Percentiles rank a stretch among this genome's conserved stretches.
phyloP scores from a whole-genome alignment of 2,329 filamentous ascomycete species.

The Ambrosiella cleistominuta region DNA sequence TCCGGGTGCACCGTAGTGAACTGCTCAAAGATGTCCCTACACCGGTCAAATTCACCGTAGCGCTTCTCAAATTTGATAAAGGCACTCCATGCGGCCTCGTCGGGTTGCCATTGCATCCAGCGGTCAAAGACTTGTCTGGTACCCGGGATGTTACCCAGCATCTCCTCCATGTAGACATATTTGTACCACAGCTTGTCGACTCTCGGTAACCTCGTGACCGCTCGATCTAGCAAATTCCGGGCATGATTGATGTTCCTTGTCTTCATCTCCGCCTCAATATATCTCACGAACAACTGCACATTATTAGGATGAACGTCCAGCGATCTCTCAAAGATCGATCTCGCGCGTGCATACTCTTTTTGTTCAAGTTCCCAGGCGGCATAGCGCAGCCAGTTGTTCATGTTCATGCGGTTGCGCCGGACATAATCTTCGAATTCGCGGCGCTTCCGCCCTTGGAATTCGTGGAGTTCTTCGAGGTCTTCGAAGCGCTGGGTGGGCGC shows the following conservation, averaged over 20 bases:
- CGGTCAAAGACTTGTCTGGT: constrained; percentile 89
- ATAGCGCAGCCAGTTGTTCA: constrained; percentile 99
- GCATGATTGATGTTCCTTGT: constrained; percentile 87
- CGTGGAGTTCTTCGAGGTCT: constrained; percentile 93
- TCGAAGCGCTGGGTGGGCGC: constrained; percentile 88
- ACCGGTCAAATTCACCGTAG: constrained; percentile 79
- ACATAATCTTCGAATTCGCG: constrained; percentile 98
- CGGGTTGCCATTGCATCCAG: constrained; percentile 97
- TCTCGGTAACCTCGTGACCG: constrained; percentile 78
- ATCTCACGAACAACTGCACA: constrained; percentile 75
- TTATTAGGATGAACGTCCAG: constrained; percentile 82
- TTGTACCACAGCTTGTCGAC: constrained; percentile 99
- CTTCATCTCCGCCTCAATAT: constrained; percentile 95
- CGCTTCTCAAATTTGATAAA: constrained; percentile 97
- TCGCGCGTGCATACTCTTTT: constrained; percentile 83
- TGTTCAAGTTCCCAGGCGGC: constrained; percentile 95
- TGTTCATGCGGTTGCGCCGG: constrained; percentile 78
- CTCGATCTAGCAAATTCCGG: constrained; percentile 79
- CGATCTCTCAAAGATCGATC: constrained; percentile 86
- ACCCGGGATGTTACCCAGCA: constrained; percentile 80
- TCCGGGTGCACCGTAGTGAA: constrained; percentile 91
- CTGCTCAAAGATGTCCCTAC: constrained; percentile 73
- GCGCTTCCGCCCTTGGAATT: constrained; percentile 87
- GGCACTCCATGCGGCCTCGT: constrained; percentile 85
- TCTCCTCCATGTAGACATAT: constrained; percentile 98